phyloP scores from a whole-genome alignment of 257 asterid genomes.

The Gentiana straminea region DNA sequence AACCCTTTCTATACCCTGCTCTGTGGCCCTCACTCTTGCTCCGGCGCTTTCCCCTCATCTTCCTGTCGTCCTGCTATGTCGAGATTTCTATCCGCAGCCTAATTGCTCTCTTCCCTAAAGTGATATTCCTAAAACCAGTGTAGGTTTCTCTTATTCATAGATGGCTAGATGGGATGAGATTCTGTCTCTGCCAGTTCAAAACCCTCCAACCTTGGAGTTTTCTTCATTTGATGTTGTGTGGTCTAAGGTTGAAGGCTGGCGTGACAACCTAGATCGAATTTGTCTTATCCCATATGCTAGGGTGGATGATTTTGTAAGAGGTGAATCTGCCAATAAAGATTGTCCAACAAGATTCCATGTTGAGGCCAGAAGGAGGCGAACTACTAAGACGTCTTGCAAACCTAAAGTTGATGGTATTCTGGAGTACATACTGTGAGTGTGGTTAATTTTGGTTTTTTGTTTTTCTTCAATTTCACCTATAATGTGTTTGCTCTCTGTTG shows the following conservation, averaged over 20 bases:
- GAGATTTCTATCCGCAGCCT: too few relatives aligned
- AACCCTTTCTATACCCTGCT: too few relatives aligned
- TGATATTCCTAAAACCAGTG: too few relatives aligned
- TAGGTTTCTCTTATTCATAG: conserved; percentile 17
- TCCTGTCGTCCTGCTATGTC: too few relatives aligned
- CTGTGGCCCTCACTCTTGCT: too few relatives aligned
- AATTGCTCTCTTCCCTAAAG: too few relatives aligned
- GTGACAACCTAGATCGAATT: conserved; percentile 73
- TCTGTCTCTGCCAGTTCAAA: conserved; percentile 89
- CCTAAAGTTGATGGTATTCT: conserved; percentile 96
- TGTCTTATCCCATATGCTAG: conserved; percentile 77
- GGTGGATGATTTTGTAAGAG: conserved; percentile 83
- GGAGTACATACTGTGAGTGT: conserved; percentile 67
- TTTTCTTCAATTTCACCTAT: not conserved
- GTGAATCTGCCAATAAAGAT: conserved; percentile 77
- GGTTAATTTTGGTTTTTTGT: not conserved
- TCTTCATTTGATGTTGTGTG: conserved; percentile 82
- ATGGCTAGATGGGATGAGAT: conserved; percentile 99
- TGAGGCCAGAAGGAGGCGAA: conserved; percentile 80
- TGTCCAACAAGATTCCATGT: conserved; percentile 92
- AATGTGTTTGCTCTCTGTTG: not conserved
- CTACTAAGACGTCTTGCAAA: conserved; percentile 41
- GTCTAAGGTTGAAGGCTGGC: conserved; percentile 95
- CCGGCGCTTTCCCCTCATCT: too few relatives aligned
- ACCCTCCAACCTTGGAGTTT: conserved; percentile 76